A percentile compares a stretch with the other conserved stretches of the same genome.
Conservation (phyloP, 495 filamentous ascomycete species). For the Amphirosellinia nigrospora region DNA sequence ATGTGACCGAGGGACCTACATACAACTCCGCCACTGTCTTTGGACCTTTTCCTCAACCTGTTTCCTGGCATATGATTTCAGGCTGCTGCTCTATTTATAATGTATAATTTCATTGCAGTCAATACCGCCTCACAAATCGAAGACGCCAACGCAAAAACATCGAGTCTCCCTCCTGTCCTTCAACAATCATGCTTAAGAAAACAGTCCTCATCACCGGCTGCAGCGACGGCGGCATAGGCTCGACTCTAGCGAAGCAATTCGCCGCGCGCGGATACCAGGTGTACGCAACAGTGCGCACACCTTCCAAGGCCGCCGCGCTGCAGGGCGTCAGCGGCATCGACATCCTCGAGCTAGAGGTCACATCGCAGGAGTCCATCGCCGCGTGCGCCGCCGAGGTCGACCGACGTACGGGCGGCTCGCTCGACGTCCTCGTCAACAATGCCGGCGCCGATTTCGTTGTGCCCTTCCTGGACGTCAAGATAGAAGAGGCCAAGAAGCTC, state of each 20-base stretch:
- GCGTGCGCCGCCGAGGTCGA: slow-evolving; percentile 18
- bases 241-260: slow-evolving; percentile 36
- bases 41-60: too few species aligned
- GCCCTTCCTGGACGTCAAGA: slow-evolving; percentile 52
- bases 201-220: slow-evolving; percentile 57
- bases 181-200: slow-evolving; percentile 3
- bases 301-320: slow-evolving; percentile 39
- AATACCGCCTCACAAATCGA: too few species aligned
- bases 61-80: too few species aligned
- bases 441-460: too few species aligned
- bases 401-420: slow-evolving; percentile 32
- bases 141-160: too few species aligned
- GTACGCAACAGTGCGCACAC: slow-evolving; percentile 49
- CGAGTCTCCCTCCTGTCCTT: too few species aligned
- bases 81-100: too few species aligned
- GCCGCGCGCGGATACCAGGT: slow-evolving; percentile 43
- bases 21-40: too few species aligned
- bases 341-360: slow-evolving; percentile 34
- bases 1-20: too few species aligned
- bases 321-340: slow-evolving; percentile 33
- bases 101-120: too few species aligned
- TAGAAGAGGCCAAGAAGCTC: slow-evolving; percentile 48
- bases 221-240: slow-evolving; percentile 52
- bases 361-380: slow-evolving; percentile 24
- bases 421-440: slow-evolving; percentile 62